A percentile compares a stretch with the other conserved stretches of the same genome.
These are phyloP conservation scores for Cymbopogon flexuosus DNA, from an alignment of 202 grass and related monocot species.

Conservation along the genomic window DNA sequence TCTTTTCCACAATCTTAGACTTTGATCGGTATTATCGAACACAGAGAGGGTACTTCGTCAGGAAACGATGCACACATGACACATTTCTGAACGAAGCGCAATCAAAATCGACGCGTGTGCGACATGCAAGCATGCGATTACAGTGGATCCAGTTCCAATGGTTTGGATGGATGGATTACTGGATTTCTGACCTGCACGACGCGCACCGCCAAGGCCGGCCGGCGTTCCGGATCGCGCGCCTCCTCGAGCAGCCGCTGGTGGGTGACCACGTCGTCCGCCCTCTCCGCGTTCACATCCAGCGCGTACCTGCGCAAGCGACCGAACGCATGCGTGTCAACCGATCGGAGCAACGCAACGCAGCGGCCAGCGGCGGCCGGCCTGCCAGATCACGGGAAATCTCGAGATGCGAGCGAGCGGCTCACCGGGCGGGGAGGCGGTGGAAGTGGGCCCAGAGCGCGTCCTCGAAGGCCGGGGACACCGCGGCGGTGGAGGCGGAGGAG, in stretches of 20 bases:
- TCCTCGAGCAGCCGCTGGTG: constrained; percentile 78
- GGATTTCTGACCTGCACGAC: constrained; percentile 61
- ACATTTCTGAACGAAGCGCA: not conserved
- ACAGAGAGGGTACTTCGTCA: too few relatives aligned
- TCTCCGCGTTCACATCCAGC: constrained; percentile 80
- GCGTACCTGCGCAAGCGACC: constrained; percentile 58
- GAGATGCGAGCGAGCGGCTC: not conserved
- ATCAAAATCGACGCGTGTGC: not conserved
- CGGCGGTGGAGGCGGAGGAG: not conserved
- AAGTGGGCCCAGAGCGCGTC: constrained; percentile 86
- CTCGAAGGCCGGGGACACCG: constrained; percentile 48
- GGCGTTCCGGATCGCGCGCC: constrained; percentile 52
- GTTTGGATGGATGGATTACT: not conserved
- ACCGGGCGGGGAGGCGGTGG: constrained; percentile 87
- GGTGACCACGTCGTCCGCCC: constrained; percentile 80
- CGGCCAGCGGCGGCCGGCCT: not conserved
- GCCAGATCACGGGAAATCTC: not conserved
- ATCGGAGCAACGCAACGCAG: not conserved
- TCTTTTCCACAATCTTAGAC: not conserved
- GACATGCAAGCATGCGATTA: constrained; percentile 26
- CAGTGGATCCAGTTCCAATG: not conserved
- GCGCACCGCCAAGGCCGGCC: constrained; percentile 59
- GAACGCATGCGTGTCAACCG: not conserved
- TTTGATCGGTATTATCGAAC: not conserved
- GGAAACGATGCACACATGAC: not conserved